Conservation (phyloP, 768 basidiomycete genomes). For the Mycena albidolilacea region DNA sequence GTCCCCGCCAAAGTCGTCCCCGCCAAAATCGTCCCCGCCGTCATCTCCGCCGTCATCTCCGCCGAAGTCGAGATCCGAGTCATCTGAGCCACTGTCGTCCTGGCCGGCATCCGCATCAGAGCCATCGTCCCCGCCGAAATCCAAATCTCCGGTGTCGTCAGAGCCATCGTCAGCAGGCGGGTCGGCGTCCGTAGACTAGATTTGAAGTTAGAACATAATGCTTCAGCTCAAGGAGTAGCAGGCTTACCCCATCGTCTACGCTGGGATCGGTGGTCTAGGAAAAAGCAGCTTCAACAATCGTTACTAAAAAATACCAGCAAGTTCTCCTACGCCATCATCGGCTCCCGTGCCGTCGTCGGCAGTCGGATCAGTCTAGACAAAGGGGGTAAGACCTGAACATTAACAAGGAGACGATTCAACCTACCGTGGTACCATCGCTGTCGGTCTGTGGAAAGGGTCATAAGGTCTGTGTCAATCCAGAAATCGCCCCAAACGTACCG, state of each 20-base stretch:
- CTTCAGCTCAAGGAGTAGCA: background rate
- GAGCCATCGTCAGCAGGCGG: background rate
- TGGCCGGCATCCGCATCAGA: too few relatives aligned
- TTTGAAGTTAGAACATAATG: background rate
- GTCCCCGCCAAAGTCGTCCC: background rate
- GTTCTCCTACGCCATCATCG: conserved; percentile 1
- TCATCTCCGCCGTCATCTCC: conserved; percentile 12
- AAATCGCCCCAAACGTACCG: background rate
- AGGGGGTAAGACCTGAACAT: too few relatives aligned
- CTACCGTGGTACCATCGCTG: too few relatives aligned
- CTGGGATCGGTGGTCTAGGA: background rate
- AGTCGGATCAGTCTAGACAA: background rate
- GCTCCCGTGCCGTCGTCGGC: too few relatives aligned
- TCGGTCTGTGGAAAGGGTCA: background rate
- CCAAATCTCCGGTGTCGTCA: background rate
- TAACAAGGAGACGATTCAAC: too few relatives aligned
- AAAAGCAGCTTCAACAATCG: background rate
- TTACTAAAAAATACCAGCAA: background rate
- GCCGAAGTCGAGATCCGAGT: conserved; percentile 5
- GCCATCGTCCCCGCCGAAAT: background rate
- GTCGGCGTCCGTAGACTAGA: background rate
- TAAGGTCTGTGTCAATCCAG: background rate
- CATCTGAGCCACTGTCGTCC: background rate
- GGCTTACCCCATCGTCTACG: conserved; percentile 11
- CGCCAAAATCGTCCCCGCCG: conserved; percentile 3